These are phyloP conservation scores for Stenogyne calaminthoides DNA, from an alignment of 305 asterid genomes.

Conservation along the genomic window DNA sequence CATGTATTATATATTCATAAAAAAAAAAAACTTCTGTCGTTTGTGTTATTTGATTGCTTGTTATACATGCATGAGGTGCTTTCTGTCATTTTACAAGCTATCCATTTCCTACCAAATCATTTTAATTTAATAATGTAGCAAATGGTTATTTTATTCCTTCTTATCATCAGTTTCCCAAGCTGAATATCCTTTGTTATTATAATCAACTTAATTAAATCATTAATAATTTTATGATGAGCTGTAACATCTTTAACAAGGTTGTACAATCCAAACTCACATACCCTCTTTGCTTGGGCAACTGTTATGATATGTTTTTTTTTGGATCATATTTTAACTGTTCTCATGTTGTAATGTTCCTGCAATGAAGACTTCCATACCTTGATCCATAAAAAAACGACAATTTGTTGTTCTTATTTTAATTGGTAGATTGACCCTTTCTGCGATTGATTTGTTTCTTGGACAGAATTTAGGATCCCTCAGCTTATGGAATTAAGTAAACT, in stretches of 20 bases:
- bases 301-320: conserved; percentile 18
- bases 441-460: conserved; percentile 29
- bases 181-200: conserved; percentile 20
- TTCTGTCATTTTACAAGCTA: conserved; percentile 9
- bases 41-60: conserved; percentile 11
- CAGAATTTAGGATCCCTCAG: conserved; percentile 39
- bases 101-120: conserved; percentile 20
- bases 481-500: conserved; percentile 27
- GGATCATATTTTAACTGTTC: too few species aligned
- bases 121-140: conserved; percentile 14
- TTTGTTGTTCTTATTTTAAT: not conserved
- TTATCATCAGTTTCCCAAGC: conserved; percentile 26
- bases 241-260: conserved; percentile 29
- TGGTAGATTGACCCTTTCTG: conserved; percentile 26
- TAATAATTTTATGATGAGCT: conserved; percentile 20
- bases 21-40: not conserved
- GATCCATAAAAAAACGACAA: not conserved
- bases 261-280: conserved; percentile 13
- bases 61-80: not conserved
- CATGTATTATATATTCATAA: not conserved
- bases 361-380: not conserved
- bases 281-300: conserved; percentile 31
- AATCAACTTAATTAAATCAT: conserved; percentile 8
- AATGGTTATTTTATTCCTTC: conserved; percentile 22
- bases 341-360: conserved; percentile 15